Conservation (phyloP, 192 early-diverging fungal species). For the Spinellus fusiger region DNA sequence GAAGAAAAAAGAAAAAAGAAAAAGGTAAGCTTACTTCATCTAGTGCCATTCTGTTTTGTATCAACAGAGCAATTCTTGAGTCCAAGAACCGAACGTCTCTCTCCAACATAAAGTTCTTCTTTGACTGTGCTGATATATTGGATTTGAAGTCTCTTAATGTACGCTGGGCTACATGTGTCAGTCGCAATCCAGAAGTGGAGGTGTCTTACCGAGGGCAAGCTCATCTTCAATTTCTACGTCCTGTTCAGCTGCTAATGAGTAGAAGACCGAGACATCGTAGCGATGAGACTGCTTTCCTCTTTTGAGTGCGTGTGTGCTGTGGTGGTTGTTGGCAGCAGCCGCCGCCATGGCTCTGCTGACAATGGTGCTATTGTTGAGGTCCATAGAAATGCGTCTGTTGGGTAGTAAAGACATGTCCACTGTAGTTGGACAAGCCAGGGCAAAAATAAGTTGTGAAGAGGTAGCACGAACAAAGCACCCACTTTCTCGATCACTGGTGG, state of each 20-base stretch:
- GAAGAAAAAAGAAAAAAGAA: not conserved
- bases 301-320: slow-evolving; percentile 4
- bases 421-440: not conserved
- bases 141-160: slow-evolving; percentile 79
- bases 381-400: not conserved
- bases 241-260: slow-evolving; percentile 84
- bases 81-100: slow-evolving; percentile 90
- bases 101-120: slow-evolving; percentile 92
- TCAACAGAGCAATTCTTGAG: slow-evolving; percentile 83
- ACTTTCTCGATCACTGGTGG: not conserved
- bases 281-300: slow-evolving; percentile 54
- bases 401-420: too few species aligned
- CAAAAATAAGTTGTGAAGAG: not conserved
- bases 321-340: slow-evolving; percentile 27
- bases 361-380: slow-evolving; percentile 13
- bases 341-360: slow-evolving; percentile 29
- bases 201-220: slow-evolving; percentile 71
- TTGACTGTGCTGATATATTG: slow-evolving; percentile 88
- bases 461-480: not conserved
- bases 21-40: slow-evolving; percentile 56
- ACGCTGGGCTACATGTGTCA: slow-evolving; percentile 61
- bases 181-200: not conserved
- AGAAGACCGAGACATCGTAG: slow-evolving; percentile 66
- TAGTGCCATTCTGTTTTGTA: slow-evolving; percentile 90
- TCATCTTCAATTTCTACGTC: slow-evolving; percentile 93